Evolutionary conservation across 305 asterid species (phyloP).

Genomic region (Fraxinus floribunda): DNA sequence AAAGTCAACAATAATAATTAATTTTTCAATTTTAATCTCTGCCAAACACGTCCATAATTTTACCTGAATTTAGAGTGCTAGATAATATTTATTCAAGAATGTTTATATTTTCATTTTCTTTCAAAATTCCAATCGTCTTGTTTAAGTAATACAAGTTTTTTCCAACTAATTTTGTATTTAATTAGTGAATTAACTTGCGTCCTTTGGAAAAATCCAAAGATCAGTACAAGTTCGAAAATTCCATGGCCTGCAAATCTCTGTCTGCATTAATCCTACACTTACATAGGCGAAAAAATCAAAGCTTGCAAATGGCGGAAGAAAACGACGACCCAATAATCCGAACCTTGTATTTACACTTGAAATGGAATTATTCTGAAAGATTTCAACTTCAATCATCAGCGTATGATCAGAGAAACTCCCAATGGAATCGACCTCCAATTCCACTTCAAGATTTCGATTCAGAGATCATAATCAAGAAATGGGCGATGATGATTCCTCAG

Average conservation of each 20-base stretch:
- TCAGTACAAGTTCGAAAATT: not conserved
- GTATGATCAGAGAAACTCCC: not conserved
- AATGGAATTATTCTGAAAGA: not conserved
- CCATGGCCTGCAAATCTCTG: conserved; percentile 2
- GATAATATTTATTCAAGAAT: not conserved
- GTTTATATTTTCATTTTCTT: not conserved
- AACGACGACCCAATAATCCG: conserved; percentile 19
- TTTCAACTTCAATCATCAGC: not conserved
- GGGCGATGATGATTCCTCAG: conserved; percentile 33
- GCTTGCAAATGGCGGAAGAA: conserved; percentile 42
- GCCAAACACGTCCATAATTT: too few species aligned
- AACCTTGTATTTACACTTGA: conserved; percentile 9
- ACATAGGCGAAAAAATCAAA: conserved; percentile 45
- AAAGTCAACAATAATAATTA: too few species aligned
- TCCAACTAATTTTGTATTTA: not conserved
- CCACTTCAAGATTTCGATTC: conserved; percentile 51
- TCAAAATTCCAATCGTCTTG: not conserved
- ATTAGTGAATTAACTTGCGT: not conserved
- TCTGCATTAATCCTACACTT: not conserved
- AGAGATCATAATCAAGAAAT: conserved; percentile 51
- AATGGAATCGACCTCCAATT: conserved; percentile 37
- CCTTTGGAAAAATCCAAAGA: not conserved
- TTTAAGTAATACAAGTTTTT: not conserved
- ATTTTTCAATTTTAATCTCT: too few species aligned
- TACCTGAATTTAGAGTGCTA: too few species aligned